Evolutionary conservation across 2,329 filamentous ascomycete genomes (phyloP).

Genomic region (Curvularia verruculosa): DNA sequence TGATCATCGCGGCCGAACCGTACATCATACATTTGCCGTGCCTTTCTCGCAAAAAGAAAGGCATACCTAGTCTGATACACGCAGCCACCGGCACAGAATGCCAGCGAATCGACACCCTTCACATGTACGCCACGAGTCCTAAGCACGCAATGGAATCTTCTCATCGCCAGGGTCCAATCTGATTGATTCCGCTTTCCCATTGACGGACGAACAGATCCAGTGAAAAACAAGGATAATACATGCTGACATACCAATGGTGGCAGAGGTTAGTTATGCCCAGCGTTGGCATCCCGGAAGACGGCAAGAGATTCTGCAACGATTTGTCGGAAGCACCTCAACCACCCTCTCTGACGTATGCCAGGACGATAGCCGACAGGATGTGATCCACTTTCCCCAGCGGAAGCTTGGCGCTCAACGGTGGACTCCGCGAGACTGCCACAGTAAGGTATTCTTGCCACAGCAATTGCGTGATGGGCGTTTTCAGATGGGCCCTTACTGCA

Average conservation of each 20-base stretch:
- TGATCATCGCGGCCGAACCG: neutral
- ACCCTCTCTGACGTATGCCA: constrained; percentile 36
- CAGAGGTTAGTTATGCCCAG: constrained; percentile 19
- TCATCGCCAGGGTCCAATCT: neutral
- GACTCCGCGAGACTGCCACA: constrained; percentile 4
- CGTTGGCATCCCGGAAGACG: constrained; percentile 33
- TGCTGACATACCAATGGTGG: constrained; percentile 17
- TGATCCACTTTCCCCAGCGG: constrained; percentile 29
- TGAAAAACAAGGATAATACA: neutral
- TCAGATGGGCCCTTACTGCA: constrained; percentile 4
- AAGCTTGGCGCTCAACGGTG: constrained; percentile 30
- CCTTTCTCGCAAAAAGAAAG: neutral
- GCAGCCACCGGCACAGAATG: neutral
- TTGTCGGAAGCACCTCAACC: constrained; percentile 18
- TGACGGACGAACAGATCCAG: neutral
- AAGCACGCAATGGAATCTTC: constrained; percentile 12
- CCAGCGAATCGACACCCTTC: neutral
- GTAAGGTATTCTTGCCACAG: neutral
- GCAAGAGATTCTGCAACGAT: constrained; percentile 25
- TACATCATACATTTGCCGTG: neutral
- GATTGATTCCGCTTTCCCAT: neutral
- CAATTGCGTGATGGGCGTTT: neutral
- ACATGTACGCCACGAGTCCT: constrained; percentile 7
- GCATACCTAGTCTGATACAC: neutral
- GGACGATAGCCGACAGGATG: constrained; percentile 19